Evolutionary conservation across 495 filamentous ascomycete genomes (phyloP).

Genomic region (Parachaetomium inaequale): DNA sequence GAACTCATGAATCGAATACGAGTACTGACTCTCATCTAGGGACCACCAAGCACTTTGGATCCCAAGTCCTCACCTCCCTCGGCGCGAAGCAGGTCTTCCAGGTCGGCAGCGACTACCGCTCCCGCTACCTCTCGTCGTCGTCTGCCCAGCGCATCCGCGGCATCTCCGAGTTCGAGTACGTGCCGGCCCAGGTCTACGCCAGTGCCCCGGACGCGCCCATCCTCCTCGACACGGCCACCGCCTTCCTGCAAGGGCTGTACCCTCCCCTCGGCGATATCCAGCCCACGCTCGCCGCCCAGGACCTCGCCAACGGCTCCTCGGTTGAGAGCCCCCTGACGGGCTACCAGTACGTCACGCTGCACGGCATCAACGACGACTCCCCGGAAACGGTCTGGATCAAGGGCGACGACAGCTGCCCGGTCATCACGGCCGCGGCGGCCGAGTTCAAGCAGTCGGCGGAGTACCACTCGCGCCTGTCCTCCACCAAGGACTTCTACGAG

Average conservation of each 20-base stretch:
- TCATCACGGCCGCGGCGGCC: neutral
- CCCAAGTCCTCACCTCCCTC: slow-evolving; percentile 20
- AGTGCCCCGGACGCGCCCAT: slow-evolving; percentile 22
- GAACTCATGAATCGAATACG: neutral
- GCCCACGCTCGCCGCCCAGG: neutral
- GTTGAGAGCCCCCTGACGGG: slow-evolving; percentile 17
- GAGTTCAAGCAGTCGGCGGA: slow-evolving; percentile 5
- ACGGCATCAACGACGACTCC: slow-evolving; percentile 20
- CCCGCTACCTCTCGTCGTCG: slow-evolving; percentile 17
- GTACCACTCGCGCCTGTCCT: slow-evolving; percentile 11
- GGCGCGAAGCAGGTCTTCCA: slow-evolving; percentile 21
- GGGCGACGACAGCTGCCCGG: slow-evolving; percentile 25
- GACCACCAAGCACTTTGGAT: slow-evolving; percentile 25
- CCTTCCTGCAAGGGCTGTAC: slow-evolving; percentile 28
- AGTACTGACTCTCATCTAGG: slow-evolving; percentile 1
- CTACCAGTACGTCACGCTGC: slow-evolving; percentile 28
- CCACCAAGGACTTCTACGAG: slow-evolving; percentile 22
- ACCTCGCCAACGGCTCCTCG: slow-evolving; percentile 24
- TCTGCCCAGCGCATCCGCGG: slow-evolving; percentile 22
- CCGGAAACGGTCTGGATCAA: slow-evolving; percentile 26
- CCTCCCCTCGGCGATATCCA: slow-evolving; percentile 19
- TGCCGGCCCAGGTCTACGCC: slow-evolving; percentile 22
- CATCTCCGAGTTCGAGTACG: slow-evolving; percentile 23
- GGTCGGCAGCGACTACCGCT: slow-evolving; percentile 20
- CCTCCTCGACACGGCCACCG: slow-evolving; percentile 25